Percentiles rank a stretch among this genome's conserved stretches.
These are phyloP conservation scores for Boletus sp. DNA, from an alignment of 768 basidiomycete species.

Conservation along the genomic window DNA sequence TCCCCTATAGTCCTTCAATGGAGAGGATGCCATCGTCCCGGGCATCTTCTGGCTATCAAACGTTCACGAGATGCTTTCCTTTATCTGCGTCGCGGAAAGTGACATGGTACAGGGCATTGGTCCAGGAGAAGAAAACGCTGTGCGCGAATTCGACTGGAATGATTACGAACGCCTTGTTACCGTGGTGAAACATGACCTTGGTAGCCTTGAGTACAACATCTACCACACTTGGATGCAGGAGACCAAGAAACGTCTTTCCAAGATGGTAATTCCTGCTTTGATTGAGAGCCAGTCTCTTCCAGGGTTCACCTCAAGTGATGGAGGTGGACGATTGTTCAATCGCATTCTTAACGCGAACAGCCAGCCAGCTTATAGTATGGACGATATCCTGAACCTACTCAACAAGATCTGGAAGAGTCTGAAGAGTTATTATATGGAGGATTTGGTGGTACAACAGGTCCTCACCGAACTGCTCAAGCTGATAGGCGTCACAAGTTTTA, in stretches of 20 bases:
- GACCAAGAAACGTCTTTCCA: conserved; percentile 90
- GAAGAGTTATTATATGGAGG: conserved; percentile 98
- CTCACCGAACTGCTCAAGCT: conserved; percentile 92
- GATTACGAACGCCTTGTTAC: conserved; percentile 95
- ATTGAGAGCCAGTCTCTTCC: conserved; percentile 98
- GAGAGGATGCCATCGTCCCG: conserved; percentile 93
- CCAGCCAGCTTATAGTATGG: conserved; percentile 94
- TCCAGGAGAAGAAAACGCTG: conserved; percentile 88
- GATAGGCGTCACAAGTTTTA: conserved; percentile 95
- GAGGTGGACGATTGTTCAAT: conserved; percentile 90
- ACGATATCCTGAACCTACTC: conserved; percentile 92
- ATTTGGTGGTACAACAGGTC: conserved; percentile 93
- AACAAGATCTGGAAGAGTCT: conserved; percentile 98
- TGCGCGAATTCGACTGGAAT: conserved; percentile 93
- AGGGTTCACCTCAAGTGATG: conserved; percentile 95
- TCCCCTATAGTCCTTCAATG: conserved; percentile 66
- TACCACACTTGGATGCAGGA: conserved; percentile 99
- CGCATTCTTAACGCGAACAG: conserved; percentile 83
- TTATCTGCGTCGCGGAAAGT: conserved; percentile 97
- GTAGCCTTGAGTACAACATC: conserved; percentile 98
- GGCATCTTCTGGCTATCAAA: conserved; percentile 99
- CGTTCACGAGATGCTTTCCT: conserved; percentile 98
- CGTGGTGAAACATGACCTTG: conserved; percentile 98
- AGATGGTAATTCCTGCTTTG: conserved; percentile 99
- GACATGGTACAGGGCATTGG: conserved; percentile 98